A percentile compares a stretch with the other conserved stretches of the same genome.
These are phyloP conservation scores for Agrocybe chaxingu DNA, from an alignment of 768 basidiomycete species.

Conservation along the genomic window DNA sequence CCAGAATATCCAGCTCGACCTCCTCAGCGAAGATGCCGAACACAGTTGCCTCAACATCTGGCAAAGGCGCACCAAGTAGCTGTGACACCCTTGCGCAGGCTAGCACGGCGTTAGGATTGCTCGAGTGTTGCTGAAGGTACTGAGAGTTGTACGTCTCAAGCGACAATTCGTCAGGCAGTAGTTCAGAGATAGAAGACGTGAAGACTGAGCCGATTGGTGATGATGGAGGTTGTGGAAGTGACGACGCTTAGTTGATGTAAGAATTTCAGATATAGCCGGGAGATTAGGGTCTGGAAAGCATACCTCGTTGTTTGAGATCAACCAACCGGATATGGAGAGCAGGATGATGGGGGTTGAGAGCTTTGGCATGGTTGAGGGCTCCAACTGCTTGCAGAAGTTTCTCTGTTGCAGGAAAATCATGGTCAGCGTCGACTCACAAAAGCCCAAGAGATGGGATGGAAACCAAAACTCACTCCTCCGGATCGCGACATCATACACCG, in stretches of 20 bases:
- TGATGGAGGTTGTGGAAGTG: constrained; percentile 38
- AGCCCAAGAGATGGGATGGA: neutral
- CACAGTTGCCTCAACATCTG: constrained; percentile 59
- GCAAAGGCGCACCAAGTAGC: constrained; percentile 41
- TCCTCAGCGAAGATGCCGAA: constrained; percentile 46
- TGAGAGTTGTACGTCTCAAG: constrained; percentile 71
- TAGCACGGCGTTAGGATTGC: constrained; percentile 50
- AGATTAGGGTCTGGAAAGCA: constrained; percentile 12
- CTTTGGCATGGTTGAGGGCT: constrained; percentile 57
- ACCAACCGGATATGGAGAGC: constrained; percentile 71
- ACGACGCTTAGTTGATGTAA: constrained; percentile 33
- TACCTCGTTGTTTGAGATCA: constrained; percentile 58
- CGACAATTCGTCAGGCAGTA: constrained; percentile 57
- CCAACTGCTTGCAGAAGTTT: constrained; percentile 77
- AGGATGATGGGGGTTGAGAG: constrained; percentile 53
- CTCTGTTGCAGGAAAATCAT: constrained; percentile 38
- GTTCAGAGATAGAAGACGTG: constrained; percentile 37
- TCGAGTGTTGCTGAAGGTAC: constrained; percentile 64
- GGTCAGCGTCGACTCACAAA: neutral
- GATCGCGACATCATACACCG: constrained; percentile 77
- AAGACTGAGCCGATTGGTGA: constrained; percentile 50
- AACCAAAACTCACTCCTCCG: constrained; percentile 62
- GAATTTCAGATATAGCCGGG: constrained; percentile 3
- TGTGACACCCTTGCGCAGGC: constrained; percentile 59
- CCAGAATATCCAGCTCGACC: constrained; percentile 45